These are phyloP conservation scores for Acanthamoeba sp. DNA, from an alignment of 208 protist species.

Conservation along the genomic window DNA sequence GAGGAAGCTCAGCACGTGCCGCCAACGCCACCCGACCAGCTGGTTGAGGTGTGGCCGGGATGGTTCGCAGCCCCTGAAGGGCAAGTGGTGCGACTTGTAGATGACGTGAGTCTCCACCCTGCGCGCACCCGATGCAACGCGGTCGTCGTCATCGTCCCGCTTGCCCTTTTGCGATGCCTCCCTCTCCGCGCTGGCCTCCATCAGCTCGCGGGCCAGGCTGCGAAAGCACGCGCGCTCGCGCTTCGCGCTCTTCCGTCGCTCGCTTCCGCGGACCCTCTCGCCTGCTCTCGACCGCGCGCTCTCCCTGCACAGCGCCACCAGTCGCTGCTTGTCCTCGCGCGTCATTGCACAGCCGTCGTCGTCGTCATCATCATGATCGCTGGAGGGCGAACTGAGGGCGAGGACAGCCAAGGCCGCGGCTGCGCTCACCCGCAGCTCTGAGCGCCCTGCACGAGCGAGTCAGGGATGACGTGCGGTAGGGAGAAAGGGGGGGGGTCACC, in stretches of 20 bases:
- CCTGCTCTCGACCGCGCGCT: not conserved
- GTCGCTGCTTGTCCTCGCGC: not conserved
- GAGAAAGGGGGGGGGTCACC: not conserved
- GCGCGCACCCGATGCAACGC: not conserved
- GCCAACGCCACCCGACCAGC: not conserved
- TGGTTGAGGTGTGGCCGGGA: not conserved
- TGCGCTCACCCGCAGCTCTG: not conserved
- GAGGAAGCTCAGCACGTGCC: not conserved
- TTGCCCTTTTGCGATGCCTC: not conserved
- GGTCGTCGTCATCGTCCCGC: not conserved
- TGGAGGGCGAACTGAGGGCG: not conserved
- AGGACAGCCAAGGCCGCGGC: not conserved
- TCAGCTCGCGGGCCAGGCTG: not conserved
- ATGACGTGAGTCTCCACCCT: not conserved
- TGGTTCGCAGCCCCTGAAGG: too few relatives aligned
- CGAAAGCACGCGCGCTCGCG: not conserved
- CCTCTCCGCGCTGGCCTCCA: not conserved
- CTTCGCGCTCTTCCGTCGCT: not conserved
- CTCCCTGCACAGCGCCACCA: not conserved
- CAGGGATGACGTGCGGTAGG: not conserved
- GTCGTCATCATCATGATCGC: not conserved
- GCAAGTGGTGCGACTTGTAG: too few relatives aligned
- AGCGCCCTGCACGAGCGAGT: not conserved
- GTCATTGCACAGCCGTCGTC: not conserved
- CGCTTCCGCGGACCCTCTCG: not conserved